Base-by-base conservation (phyloP, 306 rosid species). In the Quillaja saponaria region DNA sequence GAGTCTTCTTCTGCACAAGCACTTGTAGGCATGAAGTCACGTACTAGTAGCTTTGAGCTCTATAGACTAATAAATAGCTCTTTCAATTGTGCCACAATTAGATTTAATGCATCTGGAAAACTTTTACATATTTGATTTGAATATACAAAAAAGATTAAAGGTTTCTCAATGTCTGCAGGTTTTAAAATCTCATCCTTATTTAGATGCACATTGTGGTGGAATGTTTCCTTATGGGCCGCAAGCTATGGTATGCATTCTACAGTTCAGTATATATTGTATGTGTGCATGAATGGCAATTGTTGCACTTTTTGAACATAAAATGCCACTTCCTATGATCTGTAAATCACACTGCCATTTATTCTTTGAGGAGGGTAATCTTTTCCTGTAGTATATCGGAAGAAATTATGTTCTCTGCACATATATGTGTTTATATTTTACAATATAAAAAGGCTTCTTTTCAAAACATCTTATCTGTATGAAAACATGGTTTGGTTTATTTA, bases 201-300 rank as follows among this genome's bases (percentile, higher is more conserved):
- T 76, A 34, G 87, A 84, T 68, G 81, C 84, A 75, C 90, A 82
- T 13, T 84, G 73, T 61, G 76, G 83, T 49, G 86, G 75, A 76
- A 39, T 79, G 57, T 68, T 87, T 57, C 49, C 84, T 49, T 83
- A 72, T 69, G 85, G 85, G 40, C 83, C 68, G 56, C 91, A 70
- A 59, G 57, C 78, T n/a, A 69, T 76, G 87, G 92, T 88, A 85
- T 51, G 76, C 63, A 61, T 48, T 64, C 34, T 34, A 35, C n/a
- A 39, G 71, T 55, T 57, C 48, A 49, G 35, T 61, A 21, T 34
- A 9, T 34, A 2, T 49, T 19, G 28, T 42, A 48, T 34, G 39
- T 52, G 48, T 38, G 28, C 48, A 7, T 19, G n/a, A 6, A 9
- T 25, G 15, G 13, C 15, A 41, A 19, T 72, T 39, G 41, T 33